phyloP scores from a whole-genome alignment of 495 filamentous ascomycete species.

The Neurospora tetraspora region DNA sequence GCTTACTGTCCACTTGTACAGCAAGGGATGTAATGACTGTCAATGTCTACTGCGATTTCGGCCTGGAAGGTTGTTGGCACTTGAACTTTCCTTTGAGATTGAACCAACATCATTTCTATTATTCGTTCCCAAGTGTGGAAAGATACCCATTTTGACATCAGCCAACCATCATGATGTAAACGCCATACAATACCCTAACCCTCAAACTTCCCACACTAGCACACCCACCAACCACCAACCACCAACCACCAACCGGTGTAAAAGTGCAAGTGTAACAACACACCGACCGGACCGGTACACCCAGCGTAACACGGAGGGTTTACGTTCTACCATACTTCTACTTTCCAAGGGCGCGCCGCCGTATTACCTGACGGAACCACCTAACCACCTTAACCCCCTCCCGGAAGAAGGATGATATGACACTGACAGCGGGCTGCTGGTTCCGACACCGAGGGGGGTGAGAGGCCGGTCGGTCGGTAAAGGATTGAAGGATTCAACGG shows the following conservation, averaged over 20 bases:
- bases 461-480: no score
- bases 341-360: not conserved
- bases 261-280: not conserved
- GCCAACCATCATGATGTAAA: not conserved
- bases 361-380: not conserved
- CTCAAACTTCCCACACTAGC: not conserved
- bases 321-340: not conserved
- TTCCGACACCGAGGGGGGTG: no score
- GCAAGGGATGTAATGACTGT: not conserved
- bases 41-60: not conserved
- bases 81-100: not conserved
- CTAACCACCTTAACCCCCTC: not conserved
- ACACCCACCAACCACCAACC: not conserved
- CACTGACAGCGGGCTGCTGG: no score
- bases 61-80: not conserved
- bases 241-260: not conserved
- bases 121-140: no score
- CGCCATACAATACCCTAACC: not conserved
- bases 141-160: no score
- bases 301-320: not conserved
- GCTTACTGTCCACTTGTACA: not conserved
- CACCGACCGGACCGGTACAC: not conserved
- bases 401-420: not conserved
- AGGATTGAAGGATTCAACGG: no score
- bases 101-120: not conserved